Evolutionary conservation across 148 eudicot genomes (phyloP), one percentile per base, ranked within the genome.

Genomic region (Rheum nobile): DNA sequence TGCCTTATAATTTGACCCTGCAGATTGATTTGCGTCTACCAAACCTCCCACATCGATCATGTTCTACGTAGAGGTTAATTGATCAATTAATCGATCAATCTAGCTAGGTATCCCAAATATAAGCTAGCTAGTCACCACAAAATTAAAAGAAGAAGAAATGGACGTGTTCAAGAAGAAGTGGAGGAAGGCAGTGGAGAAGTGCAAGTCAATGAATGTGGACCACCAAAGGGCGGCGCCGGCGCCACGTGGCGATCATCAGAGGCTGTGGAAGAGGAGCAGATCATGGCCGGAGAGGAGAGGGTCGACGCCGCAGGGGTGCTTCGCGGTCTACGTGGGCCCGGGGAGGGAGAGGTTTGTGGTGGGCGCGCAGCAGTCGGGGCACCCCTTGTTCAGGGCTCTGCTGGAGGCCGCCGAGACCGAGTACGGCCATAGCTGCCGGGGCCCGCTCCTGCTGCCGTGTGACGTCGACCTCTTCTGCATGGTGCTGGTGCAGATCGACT

Each of bases 321-420:
- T 92, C 71, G 81, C 93, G 16, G 89, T 92, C n/a, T 92, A 85
- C 35, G 97, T 92, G 63, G 97, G 97, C 2, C 82, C 87, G 1
- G 73, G 87, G 6, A 90, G 79, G 78, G 80, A 86, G 47, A 84
- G 90, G 78, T 92, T 92, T 46, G 91, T 87, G 77, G 78, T 92
- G 41, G 87, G 83, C 57, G 78, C 91, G 0, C 78, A 84, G 67
- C 80, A 80, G 38, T 84, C 81, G 0, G 90, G 80, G 43, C 97
- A 92, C 44, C 93, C 90, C 0, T 75, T 88, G 55, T 92, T 92
- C 75, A 75, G 59, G 84, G 72, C 24, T 55, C 37, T 92, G 35
- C 87, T 92, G 21, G 91, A 88, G 74, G 91, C 90, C 65, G 98
- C 96, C 10, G 91, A 86, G 73, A 68, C 35, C 0, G 96, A 90